Conservation (phyloP, 2,329 filamentous ascomycete genomes). For the Trichoderma atroviride region DNA sequence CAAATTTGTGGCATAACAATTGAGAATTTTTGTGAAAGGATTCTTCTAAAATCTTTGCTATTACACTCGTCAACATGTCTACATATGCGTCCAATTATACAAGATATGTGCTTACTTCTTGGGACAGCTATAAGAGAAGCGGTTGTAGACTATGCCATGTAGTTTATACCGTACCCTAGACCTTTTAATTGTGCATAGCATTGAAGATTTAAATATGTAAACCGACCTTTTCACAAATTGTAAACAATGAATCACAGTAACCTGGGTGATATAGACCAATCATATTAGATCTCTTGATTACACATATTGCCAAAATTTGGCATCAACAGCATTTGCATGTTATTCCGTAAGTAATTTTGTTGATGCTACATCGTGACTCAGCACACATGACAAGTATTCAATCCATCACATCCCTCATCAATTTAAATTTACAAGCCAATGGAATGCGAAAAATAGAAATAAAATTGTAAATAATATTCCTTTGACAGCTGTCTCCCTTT, state of each 20-base stretch:
- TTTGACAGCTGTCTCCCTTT: background rate
- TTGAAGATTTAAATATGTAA: background rate
- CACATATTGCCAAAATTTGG: background rate
- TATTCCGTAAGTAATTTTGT: background rate
- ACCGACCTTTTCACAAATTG: background rate
- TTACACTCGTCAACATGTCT: background rate
- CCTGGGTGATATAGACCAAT: background rate
- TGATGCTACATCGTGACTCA: background rate
- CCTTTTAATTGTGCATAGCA: no score
- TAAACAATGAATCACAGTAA: background rate
- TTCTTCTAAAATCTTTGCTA: background rate
- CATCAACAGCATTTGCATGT: background rate
- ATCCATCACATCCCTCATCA: background rate
- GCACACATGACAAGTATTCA: background rate
- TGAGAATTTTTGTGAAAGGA: background rate
- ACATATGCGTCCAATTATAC: background rate
- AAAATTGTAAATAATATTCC: background rate
- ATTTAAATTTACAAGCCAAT: background rate
- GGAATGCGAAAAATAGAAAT: background rate
- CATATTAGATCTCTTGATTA: background rate
- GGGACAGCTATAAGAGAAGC: background rate
- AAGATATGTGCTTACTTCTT: no score
- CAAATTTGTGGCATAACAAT: background rate
- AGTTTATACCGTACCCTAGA: background rate
- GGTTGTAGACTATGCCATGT: background rate